Conservation (phyloP, 306 rosid genomes). For the Prunus mira region DNA sequence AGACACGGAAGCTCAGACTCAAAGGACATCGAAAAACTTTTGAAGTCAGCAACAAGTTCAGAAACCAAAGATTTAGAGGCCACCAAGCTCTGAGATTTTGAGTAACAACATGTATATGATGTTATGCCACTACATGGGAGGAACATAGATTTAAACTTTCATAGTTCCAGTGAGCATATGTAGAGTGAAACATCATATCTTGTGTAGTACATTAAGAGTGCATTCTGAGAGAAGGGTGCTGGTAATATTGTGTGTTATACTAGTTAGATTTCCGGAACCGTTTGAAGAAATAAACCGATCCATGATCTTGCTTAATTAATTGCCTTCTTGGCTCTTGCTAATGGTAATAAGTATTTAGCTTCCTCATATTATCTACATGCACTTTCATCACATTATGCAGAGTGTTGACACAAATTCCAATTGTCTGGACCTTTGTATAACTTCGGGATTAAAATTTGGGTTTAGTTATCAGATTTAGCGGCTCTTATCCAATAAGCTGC, state of each 20-base stretch:
- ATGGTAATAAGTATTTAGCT: no score
- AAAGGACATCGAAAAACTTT: conserved; percentile 52
- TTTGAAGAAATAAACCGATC: no score
- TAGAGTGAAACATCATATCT: background rate
- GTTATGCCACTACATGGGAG: conserved; percentile 37
- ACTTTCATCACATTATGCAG: no score
- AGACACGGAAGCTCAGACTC: conserved; percentile 43
- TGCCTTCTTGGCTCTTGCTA: background rate
- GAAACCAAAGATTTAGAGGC: conserved; percentile 44
- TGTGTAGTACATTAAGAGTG: no score
- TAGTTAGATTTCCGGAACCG: no score
- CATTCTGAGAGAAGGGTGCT: no score
- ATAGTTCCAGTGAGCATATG: conserved; percentile 65
- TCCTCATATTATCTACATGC: no score
- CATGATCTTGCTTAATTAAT: background rate
- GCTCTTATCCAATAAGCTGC: no score
- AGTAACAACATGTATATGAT: background rate
- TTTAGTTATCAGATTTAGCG: background rate
- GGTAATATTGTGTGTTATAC: no score
- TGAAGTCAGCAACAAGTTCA: conserved; percentile 44
- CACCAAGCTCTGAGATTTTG: background rate
- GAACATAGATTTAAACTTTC: conserved; percentile 17
- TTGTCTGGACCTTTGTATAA: no score
- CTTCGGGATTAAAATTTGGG: background rate
- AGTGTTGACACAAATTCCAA: no score